These are phyloP conservation scores for Ilex paraguariensis DNA, from an alignment of 305 asterid genomes.

Conservation along the genomic window DNA sequence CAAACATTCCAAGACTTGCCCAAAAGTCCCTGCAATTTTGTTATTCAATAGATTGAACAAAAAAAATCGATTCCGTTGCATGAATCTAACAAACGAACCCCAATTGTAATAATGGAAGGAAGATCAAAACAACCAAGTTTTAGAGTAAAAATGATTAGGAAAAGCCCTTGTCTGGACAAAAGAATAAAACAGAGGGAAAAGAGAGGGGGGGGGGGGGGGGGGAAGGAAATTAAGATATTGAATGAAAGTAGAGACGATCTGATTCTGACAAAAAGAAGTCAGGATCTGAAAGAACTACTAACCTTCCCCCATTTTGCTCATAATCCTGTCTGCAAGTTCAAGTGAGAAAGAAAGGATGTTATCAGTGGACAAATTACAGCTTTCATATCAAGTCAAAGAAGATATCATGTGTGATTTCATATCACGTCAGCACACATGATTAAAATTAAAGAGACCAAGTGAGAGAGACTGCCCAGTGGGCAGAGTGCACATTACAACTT, in stretches of 20 bases:
- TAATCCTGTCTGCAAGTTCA: slow-evolving; percentile 70
- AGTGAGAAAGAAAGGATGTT: slow-evolving; percentile 14
- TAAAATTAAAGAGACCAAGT: too few relatives aligned
- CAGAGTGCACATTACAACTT: neutral
- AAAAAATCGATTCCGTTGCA: too few relatives aligned
- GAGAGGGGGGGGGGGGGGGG: neutral
- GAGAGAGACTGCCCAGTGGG: too few relatives aligned
- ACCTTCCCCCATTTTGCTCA: slow-evolving; percentile 97
- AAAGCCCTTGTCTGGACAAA: too few relatives aligned
- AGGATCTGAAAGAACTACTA: slow-evolving; percentile 29
- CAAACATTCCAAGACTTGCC: slow-evolving; percentile 82
- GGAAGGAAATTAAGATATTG: slow-evolving; percentile 7
- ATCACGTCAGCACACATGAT: too few relatives aligned
- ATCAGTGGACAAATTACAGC: neutral
- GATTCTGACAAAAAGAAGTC: neutral
- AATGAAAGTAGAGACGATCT: neutral
- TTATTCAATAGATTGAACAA: neutral
- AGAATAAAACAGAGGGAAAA: neutral
- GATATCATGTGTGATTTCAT: neutral
- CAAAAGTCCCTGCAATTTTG: slow-evolving; percentile 69
- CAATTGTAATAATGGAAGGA: neutral
- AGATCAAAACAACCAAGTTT: neutral
- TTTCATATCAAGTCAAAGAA: neutral
- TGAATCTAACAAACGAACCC: too few relatives aligned
- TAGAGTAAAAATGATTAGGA: too few relatives aligned